Conservation (phyloP, 1,139 yeast genomes). For the Yamadazyma siamensis region DNA sequence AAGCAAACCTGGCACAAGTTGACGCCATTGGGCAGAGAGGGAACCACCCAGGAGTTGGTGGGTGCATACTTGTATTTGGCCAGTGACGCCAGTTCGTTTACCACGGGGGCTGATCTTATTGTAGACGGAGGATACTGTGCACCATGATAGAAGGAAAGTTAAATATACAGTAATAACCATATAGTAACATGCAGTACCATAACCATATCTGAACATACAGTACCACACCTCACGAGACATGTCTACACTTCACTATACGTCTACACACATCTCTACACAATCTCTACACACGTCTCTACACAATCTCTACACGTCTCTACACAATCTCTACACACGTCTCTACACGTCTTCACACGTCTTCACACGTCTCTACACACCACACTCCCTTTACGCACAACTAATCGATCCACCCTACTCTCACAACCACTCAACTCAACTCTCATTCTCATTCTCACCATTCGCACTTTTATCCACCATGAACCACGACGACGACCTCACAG, state of each 20-base stretch:
- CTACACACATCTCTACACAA: too few species aligned
- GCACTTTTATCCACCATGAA: conserved; percentile 21
- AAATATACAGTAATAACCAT: conserved; percentile 1
- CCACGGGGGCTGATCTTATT: conserved; percentile 78
- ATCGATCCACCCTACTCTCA: too few species aligned
- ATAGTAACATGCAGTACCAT: background rate
- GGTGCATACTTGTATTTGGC: conserved; percentile 81
- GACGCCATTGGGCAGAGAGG: conserved; percentile 78
- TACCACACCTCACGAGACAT: too few species aligned
- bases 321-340: too few species aligned
- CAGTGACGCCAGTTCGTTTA: conserved; percentile 74
- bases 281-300: too few species aligned
- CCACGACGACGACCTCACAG: conserved; percentile 31
- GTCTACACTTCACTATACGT: too few species aligned
- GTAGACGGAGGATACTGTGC: conserved; percentile 84
- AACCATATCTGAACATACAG: background rate
- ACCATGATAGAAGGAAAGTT: conserved; percentile 19
- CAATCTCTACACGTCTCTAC: too few species aligned
- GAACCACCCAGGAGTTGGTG: conserved; percentile 74
- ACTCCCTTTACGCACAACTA: too few species aligned
- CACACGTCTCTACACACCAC: too few species aligned
- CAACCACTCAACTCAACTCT: too few species aligned
- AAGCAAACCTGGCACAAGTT: conserved; percentile 41
- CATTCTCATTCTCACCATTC: background rate
- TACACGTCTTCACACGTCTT: too few species aligned